These are phyloP conservation scores for Gonapodya sp. DNA, from an alignment of 192 early-diverging fungal species.

Conservation along the genomic window DNA sequence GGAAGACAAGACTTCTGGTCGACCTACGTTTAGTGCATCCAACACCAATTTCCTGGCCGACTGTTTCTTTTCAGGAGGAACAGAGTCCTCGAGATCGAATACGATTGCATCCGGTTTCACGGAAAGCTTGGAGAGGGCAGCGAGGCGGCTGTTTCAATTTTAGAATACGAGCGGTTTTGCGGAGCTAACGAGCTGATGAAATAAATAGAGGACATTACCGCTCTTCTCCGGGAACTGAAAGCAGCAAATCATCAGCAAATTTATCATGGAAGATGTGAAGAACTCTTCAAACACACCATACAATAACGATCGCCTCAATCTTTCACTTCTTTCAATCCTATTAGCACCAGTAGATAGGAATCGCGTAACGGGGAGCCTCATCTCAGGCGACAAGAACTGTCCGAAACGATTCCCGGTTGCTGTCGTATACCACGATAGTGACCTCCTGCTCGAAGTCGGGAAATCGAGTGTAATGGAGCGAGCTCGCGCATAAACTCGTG, in stretches of 20 bases:
- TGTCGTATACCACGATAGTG: no score
- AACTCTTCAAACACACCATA: background rate
- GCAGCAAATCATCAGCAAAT: slow-evolving; percentile 75
- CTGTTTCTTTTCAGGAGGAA: slow-evolving; percentile 70
- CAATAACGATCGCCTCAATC: background rate
- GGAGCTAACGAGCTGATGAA: no score
- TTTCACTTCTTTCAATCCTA: background rate
- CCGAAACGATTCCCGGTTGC: no score
- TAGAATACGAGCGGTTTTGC: no score
- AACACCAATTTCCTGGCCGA: slow-evolving; percentile 62
- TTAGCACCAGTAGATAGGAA: no score
- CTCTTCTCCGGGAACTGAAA: slow-evolving; percentile 23
- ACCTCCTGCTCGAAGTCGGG: no score
- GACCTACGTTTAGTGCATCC: slow-evolving; percentile 45
- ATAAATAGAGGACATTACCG: no score
- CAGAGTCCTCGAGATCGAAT: slow-evolving; percentile 90
- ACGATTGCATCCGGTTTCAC: slow-evolving; percentile 63
- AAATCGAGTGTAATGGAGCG: no score
- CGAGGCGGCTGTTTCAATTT: background rate
- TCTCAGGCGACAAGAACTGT: no score
- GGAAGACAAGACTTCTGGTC: background rate
- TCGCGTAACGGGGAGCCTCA: no score
- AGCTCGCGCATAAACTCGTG: no score
- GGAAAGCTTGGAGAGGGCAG: background rate
- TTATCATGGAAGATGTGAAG: slow-evolving; percentile 59